Conservation (phyloP, 768 basidiomycete genomes). For the Saitozyma sp. region DNA sequence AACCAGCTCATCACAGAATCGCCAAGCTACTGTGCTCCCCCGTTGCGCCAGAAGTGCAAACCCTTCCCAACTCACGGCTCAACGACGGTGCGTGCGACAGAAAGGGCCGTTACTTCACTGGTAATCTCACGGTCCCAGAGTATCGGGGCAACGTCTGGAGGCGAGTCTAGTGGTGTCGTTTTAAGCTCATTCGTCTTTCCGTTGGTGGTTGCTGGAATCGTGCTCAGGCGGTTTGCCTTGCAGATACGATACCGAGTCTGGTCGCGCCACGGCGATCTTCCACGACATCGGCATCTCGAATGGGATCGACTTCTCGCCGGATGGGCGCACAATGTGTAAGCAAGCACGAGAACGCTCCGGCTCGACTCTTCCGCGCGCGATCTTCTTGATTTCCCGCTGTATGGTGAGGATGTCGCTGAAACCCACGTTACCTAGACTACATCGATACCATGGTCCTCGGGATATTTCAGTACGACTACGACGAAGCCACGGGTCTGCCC, state of each 20-base stretch:
- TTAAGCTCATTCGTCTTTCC: background rate
- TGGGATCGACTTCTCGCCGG: slow-evolving; percentile 45
- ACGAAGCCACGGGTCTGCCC: slow-evolving; percentile 26
- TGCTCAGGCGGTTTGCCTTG: background rate
- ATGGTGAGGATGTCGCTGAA: no score
- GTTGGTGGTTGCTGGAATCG: no score
- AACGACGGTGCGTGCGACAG: slow-evolving; percentile 49
- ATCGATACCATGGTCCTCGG: slow-evolving; percentile 40
- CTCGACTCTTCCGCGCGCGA: background rate
- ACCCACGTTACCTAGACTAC: slow-evolving; percentile 29
- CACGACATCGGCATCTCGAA: slow-evolving; percentile 40
- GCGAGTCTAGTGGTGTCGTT: slow-evolving; percentile 6
- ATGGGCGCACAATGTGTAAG: slow-evolving; percentile 47
- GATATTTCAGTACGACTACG: slow-evolving; percentile 32
- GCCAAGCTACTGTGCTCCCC: slow-evolving; percentile 26
- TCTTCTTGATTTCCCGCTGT: no score
- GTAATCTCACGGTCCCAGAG: slow-evolving; percentile 29
- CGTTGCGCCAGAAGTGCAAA: slow-evolving; percentile 11
- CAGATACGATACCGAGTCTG: slow-evolving; percentile 42
- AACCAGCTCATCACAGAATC: slow-evolving; percentile 16
- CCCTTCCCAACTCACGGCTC: slow-evolving; percentile 31
- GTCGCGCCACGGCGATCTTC: slow-evolving; percentile 25
- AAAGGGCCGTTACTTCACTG: slow-evolving; percentile 39
- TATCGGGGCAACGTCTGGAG: slow-evolving; percentile 30
- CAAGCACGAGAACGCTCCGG: background rate